Evolutionary conservation across 2,329 filamentous ascomycete genomes (phyloP).

Genomic region (Phaeophleospora eucalypticola): DNA sequence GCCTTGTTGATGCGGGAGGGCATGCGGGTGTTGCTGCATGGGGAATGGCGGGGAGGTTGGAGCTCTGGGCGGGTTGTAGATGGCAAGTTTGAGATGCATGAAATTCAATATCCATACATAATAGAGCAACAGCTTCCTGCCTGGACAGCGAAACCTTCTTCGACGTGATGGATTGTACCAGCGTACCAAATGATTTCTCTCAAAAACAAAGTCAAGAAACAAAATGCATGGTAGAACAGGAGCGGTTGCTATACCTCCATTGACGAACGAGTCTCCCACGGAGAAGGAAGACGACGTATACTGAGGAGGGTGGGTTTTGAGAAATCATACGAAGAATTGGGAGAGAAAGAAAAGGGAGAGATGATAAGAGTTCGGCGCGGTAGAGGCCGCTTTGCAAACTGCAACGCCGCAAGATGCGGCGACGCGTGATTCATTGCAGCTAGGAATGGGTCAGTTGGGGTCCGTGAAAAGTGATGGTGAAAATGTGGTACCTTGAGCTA

Average conservation of each 20-base stretch:
- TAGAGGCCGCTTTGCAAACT: not conserved
- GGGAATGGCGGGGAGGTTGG: too few relatives aligned
- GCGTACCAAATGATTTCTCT: too few relatives aligned
- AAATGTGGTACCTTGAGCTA: not conserved
- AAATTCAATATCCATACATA: too few relatives aligned
- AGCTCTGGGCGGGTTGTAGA: too few relatives aligned
- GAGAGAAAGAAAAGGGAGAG: not conserved
- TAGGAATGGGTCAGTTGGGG: not conserved
- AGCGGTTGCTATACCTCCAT: conserved; percentile 29
- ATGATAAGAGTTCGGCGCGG: not conserved
- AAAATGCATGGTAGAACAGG: too few relatives aligned
- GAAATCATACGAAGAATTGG: not conserved
- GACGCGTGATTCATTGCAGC: not conserved
- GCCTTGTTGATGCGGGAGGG: not conserved
- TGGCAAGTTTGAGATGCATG: too few relatives aligned
- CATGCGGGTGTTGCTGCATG: too few relatives aligned
- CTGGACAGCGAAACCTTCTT: too few relatives aligned
- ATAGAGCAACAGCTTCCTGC: too few relatives aligned
- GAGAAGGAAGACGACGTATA: conserved; percentile 31
- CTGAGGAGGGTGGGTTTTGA: conserved; percentile 23
- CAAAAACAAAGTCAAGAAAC: too few relatives aligned
- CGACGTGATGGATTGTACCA: too few relatives aligned
- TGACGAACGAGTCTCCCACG: conserved; percentile 35
- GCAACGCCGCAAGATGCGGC: not conserved
- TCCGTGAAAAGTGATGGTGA: not conserved